Percentiles rank a stretch among this genome's conserved stretches.
These are phyloP conservation scores for Suillus discolor DNA, from an alignment of 768 basidiomycete genomes.

Conservation along the genomic window DNA sequence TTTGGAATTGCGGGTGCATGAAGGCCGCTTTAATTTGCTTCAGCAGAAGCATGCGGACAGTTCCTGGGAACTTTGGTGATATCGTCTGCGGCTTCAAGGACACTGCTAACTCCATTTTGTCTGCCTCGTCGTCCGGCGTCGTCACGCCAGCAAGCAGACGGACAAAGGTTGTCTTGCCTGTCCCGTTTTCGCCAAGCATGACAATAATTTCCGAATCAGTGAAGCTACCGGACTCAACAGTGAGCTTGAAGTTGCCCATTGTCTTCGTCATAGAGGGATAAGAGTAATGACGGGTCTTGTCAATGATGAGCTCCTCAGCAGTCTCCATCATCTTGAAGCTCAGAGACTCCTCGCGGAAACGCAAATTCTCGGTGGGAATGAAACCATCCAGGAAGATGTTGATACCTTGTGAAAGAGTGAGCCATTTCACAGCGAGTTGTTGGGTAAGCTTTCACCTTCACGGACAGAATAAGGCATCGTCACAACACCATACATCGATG, in stretches of 20 bases:
- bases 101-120: slow-evolving; percentile 82
- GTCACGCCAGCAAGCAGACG: slow-evolving; percentile 91
- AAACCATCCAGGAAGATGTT: slow-evolving; percentile 99
- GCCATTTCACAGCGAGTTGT: slow-evolving; percentile 3
- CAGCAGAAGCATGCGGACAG: slow-evolving; percentile 91
- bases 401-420: slow-evolving; percentile 62
- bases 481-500: slow-evolving; percentile 97
- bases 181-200: slow-evolving; percentile 99
- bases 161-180: slow-evolving; percentile 98
- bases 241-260: slow-evolving; percentile 92
- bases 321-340: slow-evolving; percentile 98
- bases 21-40: slow-evolving; percentile 95
- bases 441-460: slow-evolving; percentile 64
- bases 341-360: slow-evolving; percentile 94
- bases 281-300: slow-evolving; percentile 86
- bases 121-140: slow-evolving; percentile 76
- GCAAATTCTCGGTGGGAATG: slow-evolving; percentile 97
- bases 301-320: slow-evolving; percentile 84
- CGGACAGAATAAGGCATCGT: slow-evolving; percentile 98
- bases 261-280: slow-evolving; percentile 99
- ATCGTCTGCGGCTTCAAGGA: slow-evolving; percentile 99
- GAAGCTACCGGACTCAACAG: slow-evolving; percentile 86
- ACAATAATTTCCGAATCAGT: slow-evolving; percentile 99
- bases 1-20: slow-evolving; percentile 99
- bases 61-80: slow-evolving; percentile 95